Evolutionary conservation across 1,139 yeast genomes (phyloP).

Genomic region (Yamadazyma atmosphaerica): DNA sequence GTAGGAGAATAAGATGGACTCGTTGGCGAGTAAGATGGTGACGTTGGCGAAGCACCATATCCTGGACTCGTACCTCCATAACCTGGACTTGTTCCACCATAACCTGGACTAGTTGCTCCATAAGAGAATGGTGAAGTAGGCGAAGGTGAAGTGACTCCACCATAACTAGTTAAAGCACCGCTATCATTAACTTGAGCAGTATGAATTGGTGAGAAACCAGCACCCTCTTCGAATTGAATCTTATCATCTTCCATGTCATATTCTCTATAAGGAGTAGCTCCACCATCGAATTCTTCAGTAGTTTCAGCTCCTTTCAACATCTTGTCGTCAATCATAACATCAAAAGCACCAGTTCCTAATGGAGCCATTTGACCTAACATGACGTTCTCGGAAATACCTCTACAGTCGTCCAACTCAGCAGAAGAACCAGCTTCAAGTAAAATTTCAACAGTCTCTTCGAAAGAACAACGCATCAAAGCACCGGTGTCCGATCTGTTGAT

Average conservation of each 20-base stretch:
- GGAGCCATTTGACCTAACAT: slow-evolving; percentile 99
- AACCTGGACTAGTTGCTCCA: slow-evolving; percentile 68
- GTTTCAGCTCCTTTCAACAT: slow-evolving; percentile 71
- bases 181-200: slow-evolving; percentile 80
- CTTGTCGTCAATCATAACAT: slow-evolving; percentile 90
- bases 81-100: slow-evolving; percentile 60
- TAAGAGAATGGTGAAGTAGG: slow-evolving; percentile 60
- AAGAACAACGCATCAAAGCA: slow-evolving; percentile 98
- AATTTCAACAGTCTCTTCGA: slow-evolving; percentile 98
- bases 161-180: slow-evolving; percentile 93
- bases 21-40: slow-evolving; percentile 50
- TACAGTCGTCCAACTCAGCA: slow-evolving; percentile 96
- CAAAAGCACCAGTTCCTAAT: slow-evolving; percentile 97
- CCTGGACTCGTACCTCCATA: slow-evolving; percentile 55
- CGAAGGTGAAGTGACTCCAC: slow-evolving; percentile 60
- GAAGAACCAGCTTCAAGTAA: slow-evolving; percentile 97
- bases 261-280: slow-evolving; percentile 91
- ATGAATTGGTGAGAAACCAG: slow-evolving; percentile 92
- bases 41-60: slow-evolving; percentile 35
- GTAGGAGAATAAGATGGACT: slow-evolving; percentile 64
- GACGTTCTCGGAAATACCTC: slow-evolving; percentile 97
- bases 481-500: slow-evolving; percentile 98
- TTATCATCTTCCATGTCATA: slow-evolving; percentile 77
- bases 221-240: slow-evolving; percentile 76
- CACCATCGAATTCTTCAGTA: slow-evolving; percentile 64